Conservation (phyloP, 75 land plant genomes). For the Adiantum capillusveneris region DNA sequence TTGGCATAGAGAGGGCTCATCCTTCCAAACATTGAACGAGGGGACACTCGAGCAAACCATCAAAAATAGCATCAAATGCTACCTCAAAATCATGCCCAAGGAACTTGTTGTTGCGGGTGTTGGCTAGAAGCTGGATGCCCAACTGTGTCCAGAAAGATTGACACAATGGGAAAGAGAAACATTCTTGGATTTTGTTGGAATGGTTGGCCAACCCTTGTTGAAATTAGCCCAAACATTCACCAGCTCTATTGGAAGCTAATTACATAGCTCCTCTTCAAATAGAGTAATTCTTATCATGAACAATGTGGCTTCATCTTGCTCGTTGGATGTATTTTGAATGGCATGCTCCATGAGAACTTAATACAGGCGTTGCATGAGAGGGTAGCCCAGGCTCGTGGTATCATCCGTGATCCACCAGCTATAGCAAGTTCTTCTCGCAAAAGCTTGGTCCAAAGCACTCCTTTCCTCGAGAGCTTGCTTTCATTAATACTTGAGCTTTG, state of each 20-base stretch:
- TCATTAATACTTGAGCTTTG: slow-evolving; percentile 79
- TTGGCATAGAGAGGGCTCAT: too few relatives aligned
- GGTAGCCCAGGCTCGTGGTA: slow-evolving; percentile 16
- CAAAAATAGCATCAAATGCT: too few relatives aligned
- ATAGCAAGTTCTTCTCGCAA: slow-evolving; percentile 44
- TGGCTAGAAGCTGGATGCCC: slow-evolving; percentile 33
- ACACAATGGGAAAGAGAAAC: slow-evolving; percentile 44
- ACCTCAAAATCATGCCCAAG: slow-evolving; percentile 48
- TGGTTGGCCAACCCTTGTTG: slow-evolving; percentile 23
- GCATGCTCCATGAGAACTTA: slow-evolving; percentile 23
- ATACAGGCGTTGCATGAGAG: slow-evolving; percentile 27
- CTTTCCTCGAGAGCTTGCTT: slow-evolving; percentile 77
- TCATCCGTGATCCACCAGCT: slow-evolving; percentile 29
- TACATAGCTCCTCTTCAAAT: slow-evolving; percentile 31
- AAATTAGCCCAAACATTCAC: slow-evolving; percentile 5
- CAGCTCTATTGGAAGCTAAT: slow-evolving; percentile 1
- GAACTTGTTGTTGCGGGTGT: slow-evolving; percentile 23
- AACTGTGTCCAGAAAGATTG: slow-evolving; percentile 23
- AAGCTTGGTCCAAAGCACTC: slow-evolving; percentile 85
- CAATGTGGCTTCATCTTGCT: slow-evolving; percentile 1
- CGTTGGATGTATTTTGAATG: slow-evolving; percentile 3
- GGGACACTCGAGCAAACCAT: too few relatives aligned
- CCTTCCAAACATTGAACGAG: too few relatives aligned
- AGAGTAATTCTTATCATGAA: slow-evolving; percentile 14
- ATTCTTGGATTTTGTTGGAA: slow-evolving; percentile 61